Percentiles rank a stretch among this genome's conserved stretches.
Conservation (phyloP, 768 basidiomycete genomes). For the Mycena haematopus region DNA sequence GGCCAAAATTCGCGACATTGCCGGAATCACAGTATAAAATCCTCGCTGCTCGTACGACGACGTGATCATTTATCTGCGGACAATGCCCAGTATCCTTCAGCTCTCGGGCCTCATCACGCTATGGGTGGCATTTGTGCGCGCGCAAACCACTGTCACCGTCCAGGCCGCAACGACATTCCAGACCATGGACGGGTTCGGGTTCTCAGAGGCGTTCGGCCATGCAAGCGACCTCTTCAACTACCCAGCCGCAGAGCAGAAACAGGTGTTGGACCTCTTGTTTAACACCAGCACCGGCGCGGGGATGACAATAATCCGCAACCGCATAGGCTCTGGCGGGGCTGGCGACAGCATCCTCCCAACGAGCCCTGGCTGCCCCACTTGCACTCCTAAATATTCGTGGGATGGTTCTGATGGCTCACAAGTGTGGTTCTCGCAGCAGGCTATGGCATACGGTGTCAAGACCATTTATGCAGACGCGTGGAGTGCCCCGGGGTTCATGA, state of each 20-base stretch:
- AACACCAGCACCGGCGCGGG: constrained; percentile 20
- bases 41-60: too few relatives aligned
- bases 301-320: constrained; percentile 25
- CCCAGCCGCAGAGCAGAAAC: constrained; percentile 17
- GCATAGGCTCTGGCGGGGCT: constrained; percentile 15
- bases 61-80: too few relatives aligned
- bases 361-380: constrained; percentile 13
- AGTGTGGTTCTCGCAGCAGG: constrained; percentile 24
- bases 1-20: constrained; percentile 2
- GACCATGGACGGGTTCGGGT: constrained; percentile 27
- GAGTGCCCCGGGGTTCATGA: constrained; percentile 26
- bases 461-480: constrained; percentile 25
- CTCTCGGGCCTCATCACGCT: neutral
- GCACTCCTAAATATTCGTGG: constrained; percentile 14
- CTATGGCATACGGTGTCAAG: constrained; percentile 26
- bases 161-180: constrained; percentile 17
- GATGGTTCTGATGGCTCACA: constrained; percentile 11
- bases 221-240: constrained; percentile 21
- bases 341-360: constrained; percentile 23
- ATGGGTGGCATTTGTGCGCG: neutral
- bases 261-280: constrained; percentile 21
- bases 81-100: neutral
- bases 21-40: neutral
- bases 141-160: constrained; percentile 10
- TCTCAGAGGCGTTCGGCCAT: constrained; percentile 24